Evolutionary conservation across 768 basidiomycete genomes (phyloP), one percentile per base, ranked within the genome.

Genomic region (Mycena epipterygia): DNA sequence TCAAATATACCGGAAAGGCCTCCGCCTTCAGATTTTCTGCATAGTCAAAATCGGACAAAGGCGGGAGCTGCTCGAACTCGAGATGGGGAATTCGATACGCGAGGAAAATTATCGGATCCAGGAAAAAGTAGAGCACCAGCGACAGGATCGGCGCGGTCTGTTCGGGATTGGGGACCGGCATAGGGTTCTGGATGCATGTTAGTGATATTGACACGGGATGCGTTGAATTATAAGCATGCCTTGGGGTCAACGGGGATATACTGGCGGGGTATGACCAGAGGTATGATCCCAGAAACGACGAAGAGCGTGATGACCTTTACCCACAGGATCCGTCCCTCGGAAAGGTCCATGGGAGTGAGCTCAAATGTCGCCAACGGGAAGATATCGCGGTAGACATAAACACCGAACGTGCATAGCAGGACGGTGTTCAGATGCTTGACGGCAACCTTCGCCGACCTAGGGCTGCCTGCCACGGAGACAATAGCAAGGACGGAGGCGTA

Each of bases 31-130:
- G 55, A 72, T 79, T 52, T 29, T 76, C 67, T 8, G 76, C 68
- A 59, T 67, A 58, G 65, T 93, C 91, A 61, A 89, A 87, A 71
- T 91, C 90, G 2, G 87, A 86, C 78, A 93, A 86, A 3, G 89
- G 89, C 13, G 91, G 91, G 46, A 91, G 80, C 59, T 90, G 77
- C 46, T 91, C 89, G 42, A 80, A 79, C 0, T 84, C 74, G 9
- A 90, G 75, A 74, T 88, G 88, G 11, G 84, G 73, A 19, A 84
- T 75, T 19, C 81, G 77, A 71, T 84, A 84, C 0, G 84, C 88
- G 13, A 79, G 74, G 64, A 81, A 82, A 27, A 91, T 80, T 42
- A 88, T 78, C 3, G 84, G 83, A 68, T 92, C 89, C 66, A 92
- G 77, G 79, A 85, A 93, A 16, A 81, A 79, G 76, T 86, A 92